phyloP scores from a whole-genome alignment of 805 yeast species.

The Starmerella scarabaei region DNA sequence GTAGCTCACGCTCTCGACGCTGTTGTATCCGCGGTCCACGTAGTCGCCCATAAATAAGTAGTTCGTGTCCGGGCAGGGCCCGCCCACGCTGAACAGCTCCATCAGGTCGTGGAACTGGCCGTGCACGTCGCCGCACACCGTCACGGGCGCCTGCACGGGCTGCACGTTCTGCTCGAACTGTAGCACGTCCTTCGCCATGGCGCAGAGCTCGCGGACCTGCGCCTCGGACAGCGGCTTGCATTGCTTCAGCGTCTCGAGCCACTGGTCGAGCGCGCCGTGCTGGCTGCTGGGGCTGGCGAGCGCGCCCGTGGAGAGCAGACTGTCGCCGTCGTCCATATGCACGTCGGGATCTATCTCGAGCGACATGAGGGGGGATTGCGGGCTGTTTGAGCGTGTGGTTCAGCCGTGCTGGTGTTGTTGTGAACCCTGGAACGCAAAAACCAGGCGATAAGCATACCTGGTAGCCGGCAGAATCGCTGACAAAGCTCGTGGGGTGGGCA shows the following conservation, averaged over 20 bases:
- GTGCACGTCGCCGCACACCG: slow-evolving; percentile 94
- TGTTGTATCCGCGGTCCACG: slow-evolving; percentile 80
- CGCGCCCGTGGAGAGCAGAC: slow-evolving; percentile 23
- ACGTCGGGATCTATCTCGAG: slow-evolving; percentile 32
- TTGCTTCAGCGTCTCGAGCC: slow-evolving; percentile 73
- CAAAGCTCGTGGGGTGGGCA: too few species aligned
- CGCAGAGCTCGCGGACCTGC: slow-evolving; percentile 67
- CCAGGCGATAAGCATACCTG: too few species aligned
- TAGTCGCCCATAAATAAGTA: slow-evolving; percentile 82
- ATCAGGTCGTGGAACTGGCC: slow-evolving; percentile 94
- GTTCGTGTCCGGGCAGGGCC: slow-evolving; percentile 88
- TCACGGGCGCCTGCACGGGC: slow-evolving; percentile 89
- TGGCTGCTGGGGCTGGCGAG: too few species aligned
- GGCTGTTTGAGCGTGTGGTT: not conserved
- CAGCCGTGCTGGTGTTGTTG: too few species aligned
- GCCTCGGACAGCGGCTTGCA: slow-evolving; percentile 80
- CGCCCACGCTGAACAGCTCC: slow-evolving; percentile 91
- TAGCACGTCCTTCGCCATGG: slow-evolving; percentile 82
- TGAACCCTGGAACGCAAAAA: too few species aligned
- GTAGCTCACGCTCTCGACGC: slow-evolving; percentile 85
- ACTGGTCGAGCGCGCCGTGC: slow-evolving; percentile 55
- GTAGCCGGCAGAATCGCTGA: too few species aligned
- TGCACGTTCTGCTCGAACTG: slow-evolving; percentile 90
- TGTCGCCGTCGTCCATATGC: slow-evolving; percentile 29
- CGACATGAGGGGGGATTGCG: slow-evolving; percentile 1